Conservation (phyloP, 2,329 filamentous ascomycete genomes). For the Aspergillus sp. region DNA sequence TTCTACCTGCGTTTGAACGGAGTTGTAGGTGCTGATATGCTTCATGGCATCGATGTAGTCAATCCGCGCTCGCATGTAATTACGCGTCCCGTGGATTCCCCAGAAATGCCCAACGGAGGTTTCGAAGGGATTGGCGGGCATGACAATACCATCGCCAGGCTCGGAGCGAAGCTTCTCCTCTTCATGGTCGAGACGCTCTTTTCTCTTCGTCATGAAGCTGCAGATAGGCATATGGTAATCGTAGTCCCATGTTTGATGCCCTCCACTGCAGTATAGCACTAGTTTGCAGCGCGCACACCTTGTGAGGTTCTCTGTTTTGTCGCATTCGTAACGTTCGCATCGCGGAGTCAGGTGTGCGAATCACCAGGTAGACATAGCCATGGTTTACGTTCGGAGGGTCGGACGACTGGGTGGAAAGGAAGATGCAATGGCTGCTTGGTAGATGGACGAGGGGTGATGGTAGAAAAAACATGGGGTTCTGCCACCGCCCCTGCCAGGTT, state of each 20-base stretch:
- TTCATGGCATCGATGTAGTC: constrained; percentile 24
- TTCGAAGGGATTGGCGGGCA: constrained; percentile 30
- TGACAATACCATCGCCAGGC: constrained; percentile 14
- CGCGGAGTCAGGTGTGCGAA: not conserved
- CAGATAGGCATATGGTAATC: not conserved
- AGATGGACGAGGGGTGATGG: no score
- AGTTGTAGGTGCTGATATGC: constrained; percentile 23
- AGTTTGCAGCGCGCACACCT: not conserved
- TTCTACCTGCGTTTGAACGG: constrained; percentile 30
- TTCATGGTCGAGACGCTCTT: constrained; percentile 19
- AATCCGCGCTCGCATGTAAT: constrained; percentile 37
- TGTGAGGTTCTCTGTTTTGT: not conserved
- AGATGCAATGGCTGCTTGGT: no score
- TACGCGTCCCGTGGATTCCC: constrained; percentile 31
- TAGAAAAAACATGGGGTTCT: no score
- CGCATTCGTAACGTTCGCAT: not conserved
- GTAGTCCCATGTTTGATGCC: not conserved
- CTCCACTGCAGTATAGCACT: not conserved
- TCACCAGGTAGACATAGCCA: no score
- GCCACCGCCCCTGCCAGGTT: no score
- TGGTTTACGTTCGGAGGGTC: no score
- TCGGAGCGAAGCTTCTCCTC: constrained; percentile 30
- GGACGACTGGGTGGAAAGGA: no score
- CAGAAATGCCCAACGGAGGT: constrained; percentile 36
- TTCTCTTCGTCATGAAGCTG: not conserved